phyloP scores from a whole-genome alignment of 352 stramenopile species.

The Globisporangium mamillatum region DNA sequence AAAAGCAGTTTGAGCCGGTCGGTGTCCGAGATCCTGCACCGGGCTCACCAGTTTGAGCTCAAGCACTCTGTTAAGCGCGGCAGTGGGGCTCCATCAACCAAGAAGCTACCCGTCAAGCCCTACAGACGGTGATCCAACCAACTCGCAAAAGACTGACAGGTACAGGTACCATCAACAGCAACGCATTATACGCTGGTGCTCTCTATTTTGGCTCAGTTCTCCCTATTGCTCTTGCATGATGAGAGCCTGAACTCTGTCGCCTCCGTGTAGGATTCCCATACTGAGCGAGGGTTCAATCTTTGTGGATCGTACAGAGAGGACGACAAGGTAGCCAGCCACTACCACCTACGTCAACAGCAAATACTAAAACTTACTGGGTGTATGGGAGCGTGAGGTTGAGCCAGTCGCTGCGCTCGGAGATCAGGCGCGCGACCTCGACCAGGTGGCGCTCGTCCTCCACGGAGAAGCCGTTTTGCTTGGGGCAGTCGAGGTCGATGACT shows the following conservation, averaged over 20 bases:
- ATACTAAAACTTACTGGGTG: constrained; percentile 27
- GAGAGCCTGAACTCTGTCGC: background rate
- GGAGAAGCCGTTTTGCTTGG: constrained; percentile 65
- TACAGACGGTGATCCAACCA: background rate
- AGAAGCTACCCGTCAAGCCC: background rate
- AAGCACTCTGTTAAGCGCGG: constrained; percentile 6
- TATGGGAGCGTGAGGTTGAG: constrained; percentile 57
- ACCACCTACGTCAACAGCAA: background rate
- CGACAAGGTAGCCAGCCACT: background rate
- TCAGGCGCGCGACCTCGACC: constrained; percentile 47
- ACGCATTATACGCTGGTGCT: background rate
- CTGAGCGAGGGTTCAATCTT: background rate
- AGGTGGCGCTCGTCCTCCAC: constrained; percentile 69
- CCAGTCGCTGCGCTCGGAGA: constrained; percentile 66
- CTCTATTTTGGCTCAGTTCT: background rate
- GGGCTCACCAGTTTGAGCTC: constrained; percentile 8
- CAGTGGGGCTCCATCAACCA: background rate
- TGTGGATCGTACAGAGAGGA: constrained; percentile 6
- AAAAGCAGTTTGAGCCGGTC: constrained; percentile 5
- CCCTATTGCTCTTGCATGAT: background rate
- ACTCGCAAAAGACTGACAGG: background rate
- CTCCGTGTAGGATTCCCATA: constrained; percentile 5
- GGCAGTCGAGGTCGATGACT: constrained; percentile 81
- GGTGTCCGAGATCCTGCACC: constrained; percentile 14
- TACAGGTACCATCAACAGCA: background rate